phyloP scores from a whole-genome alignment of 1,284 basidiomycete species.

The Hemileia vastatrix region DNA sequence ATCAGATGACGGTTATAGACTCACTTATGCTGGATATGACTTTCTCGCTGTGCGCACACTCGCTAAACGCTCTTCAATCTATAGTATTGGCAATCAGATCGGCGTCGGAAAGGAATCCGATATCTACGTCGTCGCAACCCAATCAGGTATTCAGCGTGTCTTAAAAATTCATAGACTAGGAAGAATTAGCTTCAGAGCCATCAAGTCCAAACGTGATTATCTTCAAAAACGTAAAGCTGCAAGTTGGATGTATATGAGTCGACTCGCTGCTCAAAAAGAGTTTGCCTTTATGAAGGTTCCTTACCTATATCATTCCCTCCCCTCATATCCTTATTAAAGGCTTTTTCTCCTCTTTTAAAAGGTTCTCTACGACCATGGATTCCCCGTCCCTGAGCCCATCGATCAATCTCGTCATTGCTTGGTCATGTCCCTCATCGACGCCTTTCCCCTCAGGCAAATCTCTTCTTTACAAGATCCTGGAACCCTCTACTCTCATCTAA shows the following conservation, averaged over 20 bases:
- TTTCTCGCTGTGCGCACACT: constrained; percentile 87
- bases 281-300: constrained; percentile 94
- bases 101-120: constrained; percentile 97
- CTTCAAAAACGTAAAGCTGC: constrained; percentile 89
- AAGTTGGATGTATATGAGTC: constrained; percentile 99
- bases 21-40: constrained; percentile 97
- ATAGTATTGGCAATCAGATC: constrained; percentile 90
- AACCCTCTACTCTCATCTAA: constrained; percentile 78
- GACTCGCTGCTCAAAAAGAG: constrained; percentile 90
- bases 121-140: constrained; percentile 83
- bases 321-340: constrained; percentile 5
- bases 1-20: constrained; percentile 85
- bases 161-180: constrained; percentile 81
- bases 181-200: constrained; percentile 87
- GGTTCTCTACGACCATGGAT: constrained; percentile 85
- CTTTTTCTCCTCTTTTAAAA: constrained; percentile 39
- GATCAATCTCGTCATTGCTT: constrained; percentile 92
- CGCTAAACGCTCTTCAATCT: constrained; percentile 66
- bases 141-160: constrained; percentile 72
- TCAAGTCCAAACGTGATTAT: constrained; percentile 96
- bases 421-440: constrained; percentile 90
- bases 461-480: constrained; percentile 71
- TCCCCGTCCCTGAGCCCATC: constrained; percentile 85
- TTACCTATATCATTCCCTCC: constrained; percentile 14
- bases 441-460: constrained; percentile 93